Conservation (phyloP, 2,329 filamentous ascomycete genomes). For the Clonostachys solani region DNA sequence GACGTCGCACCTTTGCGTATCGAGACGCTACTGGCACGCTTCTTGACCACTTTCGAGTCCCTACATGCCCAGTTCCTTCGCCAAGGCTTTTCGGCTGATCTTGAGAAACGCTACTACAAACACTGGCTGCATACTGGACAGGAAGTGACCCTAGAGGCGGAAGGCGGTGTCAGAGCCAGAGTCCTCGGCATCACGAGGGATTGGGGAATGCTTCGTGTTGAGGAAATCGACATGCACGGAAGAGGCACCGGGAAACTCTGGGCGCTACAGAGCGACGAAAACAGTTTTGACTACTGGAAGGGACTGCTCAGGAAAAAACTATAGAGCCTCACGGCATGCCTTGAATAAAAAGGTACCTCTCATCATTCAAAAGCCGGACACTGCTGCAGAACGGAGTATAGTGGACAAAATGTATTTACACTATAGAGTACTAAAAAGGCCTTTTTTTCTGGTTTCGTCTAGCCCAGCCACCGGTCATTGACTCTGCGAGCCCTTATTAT, state of each 20-base stretch:
- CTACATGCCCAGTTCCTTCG: slow-evolving; percentile 73
- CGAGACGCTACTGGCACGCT: slow-evolving; percentile 77
- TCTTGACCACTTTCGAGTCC: slow-evolving; percentile 73
- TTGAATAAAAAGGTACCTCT: background rate
- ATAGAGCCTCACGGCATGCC: slow-evolving; percentile 24
- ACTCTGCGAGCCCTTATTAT: background rate
- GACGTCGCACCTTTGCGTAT: slow-evolving; percentile 55
- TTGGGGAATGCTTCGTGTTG: slow-evolving; percentile 81
- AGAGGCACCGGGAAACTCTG: slow-evolving; percentile 72
- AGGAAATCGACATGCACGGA: slow-evolving; percentile 75
- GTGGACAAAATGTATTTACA: background rate
- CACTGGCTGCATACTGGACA: slow-evolving; percentile 83
- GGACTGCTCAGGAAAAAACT: slow-evolving; percentile 76
- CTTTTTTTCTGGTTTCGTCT: background rate
- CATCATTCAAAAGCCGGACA: background rate
- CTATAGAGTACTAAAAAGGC: background rate
- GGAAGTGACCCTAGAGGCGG: slow-evolving; percentile 70
- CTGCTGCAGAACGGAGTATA: background rate
- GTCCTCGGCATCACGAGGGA: slow-evolving; percentile 89
- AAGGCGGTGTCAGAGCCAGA: slow-evolving; percentile 68
- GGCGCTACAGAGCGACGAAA: slow-evolving; percentile 91
- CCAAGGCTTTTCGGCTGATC: slow-evolving; percentile 66
- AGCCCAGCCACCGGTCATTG: no score
- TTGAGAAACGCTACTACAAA: slow-evolving; percentile 75
- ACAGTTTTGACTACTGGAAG: slow-evolving; percentile 97